Base-by-base conservation (phyloP, 163 green algal species). In the Volvox carteri region DNA sequence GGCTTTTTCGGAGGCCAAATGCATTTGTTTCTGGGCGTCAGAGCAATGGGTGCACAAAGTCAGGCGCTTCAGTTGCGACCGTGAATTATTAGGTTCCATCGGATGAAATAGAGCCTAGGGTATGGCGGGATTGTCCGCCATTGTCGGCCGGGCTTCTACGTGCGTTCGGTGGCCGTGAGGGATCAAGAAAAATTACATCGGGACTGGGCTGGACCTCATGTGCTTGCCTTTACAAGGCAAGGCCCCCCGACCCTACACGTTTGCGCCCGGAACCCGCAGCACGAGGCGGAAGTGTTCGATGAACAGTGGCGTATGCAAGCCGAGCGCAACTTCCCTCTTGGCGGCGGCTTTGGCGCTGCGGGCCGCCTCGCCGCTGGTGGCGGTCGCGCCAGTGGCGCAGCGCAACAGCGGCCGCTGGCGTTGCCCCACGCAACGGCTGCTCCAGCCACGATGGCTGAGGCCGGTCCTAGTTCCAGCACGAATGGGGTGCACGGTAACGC, bases 271-370 rank as follows among this genome's bases (percentile, higher is more conserved):
- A 12, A 58, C 1, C 25, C 9, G 18, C 74, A 90, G 85, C 42
- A 86, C 74, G 65, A 90, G 58, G 74, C 75, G 1, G 74, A 85
- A 19, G 16, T 54, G 16, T 92, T 93, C 65, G 90, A 93, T 37
- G 65, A 88, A 0, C 52, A 90, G 35, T 93, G 86, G 90, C 39
- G 77, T 25, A 23, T 81, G 67, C 81, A 86, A n/a, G 90, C 90
- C 14, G 46, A 90, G 75, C 80, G 84, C 14, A 74, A 37, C 6
- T 68, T 92, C 67, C 72, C 52, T 2, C 74, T 56, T 28, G 67
- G 67, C 37, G 50, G 48, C 48, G 48, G 19, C 25, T 33, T 81
- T 6, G 67, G 67, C 7, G 81, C 67, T 6, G 48, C 35, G 65
- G 35, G 4, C 44, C 62, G 79, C 42, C 44, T 72, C 0, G 58